Base-by-base conservation (phyloP, 163 green algal species). In the Coccomyxa subellipsoidea region DNA sequence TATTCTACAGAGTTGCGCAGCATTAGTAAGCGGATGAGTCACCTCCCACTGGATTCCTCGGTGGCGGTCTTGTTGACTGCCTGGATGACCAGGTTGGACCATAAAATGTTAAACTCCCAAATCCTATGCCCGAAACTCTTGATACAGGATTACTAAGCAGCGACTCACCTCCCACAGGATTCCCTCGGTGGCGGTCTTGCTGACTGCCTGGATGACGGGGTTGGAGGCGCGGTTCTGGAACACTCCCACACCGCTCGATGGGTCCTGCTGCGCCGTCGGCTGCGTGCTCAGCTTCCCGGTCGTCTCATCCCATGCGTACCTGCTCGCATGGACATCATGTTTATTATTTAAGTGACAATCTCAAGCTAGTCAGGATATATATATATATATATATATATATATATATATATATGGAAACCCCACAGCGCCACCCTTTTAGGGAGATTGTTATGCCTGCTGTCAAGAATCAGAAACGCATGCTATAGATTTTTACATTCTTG, bases 121-220 rank as follows among this genome's bases (percentile, higher is more conserved):
- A 59, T 6, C 47, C 23, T 12, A 59, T 1, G 15, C 47, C 47
- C 21, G 23, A 59, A 18, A 59, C 21, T 59, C 40, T 8, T 59
- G 4, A 18, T 27, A 18, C 23, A 27, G 21, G 47, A 59, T 2
- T 8, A 21, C 47, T 12, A 59, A 54, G 10, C 39, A 31, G 8
- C 9, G 70, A n/a, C 70, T 4, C 76, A 80, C 76, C 76, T 80
- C 76, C 76, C 76, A 80, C 2, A 80, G 76, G 4, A 80, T 66
- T 10, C 3, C 76, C 76, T 80, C 76, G 1, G 37, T 80, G 27
- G 76, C 27, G 10, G 27, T 34, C 12, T 4, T 29, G n/a, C 27
- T 38, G n/a, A 23, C 39, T 15, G 76, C 76, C 39, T 80, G 76
- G 29, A 80, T 34, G 18, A 80, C 76, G 0, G 76, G 76, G 39